Conservation (phyloP, 2,329 filamentous ascomycete species). For the Spiromastix sp. region DNA sequence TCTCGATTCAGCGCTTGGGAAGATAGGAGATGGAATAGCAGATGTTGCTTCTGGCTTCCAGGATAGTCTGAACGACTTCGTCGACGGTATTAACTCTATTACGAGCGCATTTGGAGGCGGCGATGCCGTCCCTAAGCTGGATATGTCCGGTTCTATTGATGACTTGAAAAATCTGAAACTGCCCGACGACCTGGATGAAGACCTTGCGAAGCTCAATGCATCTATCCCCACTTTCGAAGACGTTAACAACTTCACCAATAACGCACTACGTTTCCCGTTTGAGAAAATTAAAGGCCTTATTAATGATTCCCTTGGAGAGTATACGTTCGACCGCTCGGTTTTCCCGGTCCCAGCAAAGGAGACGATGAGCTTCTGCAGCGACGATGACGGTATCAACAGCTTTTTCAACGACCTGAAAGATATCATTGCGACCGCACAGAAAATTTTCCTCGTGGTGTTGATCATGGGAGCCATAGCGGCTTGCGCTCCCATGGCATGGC, state of each 20-base stretch:
- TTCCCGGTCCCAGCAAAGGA: slow-evolving; percentile 82
- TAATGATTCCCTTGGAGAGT: slow-evolving; percentile 59
- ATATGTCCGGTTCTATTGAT: slow-evolving; percentile 55
- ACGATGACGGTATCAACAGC: slow-evolving; percentile 67
- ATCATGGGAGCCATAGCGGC: slow-evolving; percentile 59
- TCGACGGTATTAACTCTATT: slow-evolving; percentile 47
- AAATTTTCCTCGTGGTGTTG: slow-evolving; percentile 67
- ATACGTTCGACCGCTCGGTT: slow-evolving; percentile 63
- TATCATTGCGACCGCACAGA: slow-evolving; percentile 58
- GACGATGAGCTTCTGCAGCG: slow-evolving; percentile 75
- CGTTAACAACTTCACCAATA: slow-evolving; percentile 71
- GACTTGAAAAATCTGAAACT: slow-evolving; percentile 62
- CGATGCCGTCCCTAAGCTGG: slow-evolving; percentile 41
- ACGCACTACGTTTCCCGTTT: slow-evolving; percentile 68
- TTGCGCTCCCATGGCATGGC: slow-evolving; percentile 68
- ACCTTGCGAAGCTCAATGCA: slow-evolving; percentile 61
- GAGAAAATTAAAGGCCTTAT: slow-evolving; percentile 65
- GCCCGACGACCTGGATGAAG: slow-evolving; percentile 55
- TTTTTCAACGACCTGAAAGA: slow-evolving; percentile 70
- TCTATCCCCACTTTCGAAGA: slow-evolving; percentile 75
- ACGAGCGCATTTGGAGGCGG: slow-evolving; percentile 38
- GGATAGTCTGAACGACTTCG: slow-evolving; percentile 42
- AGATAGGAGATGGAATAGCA: slow-evolving; percentile 37
- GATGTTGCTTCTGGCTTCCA: slow-evolving; percentile 40
- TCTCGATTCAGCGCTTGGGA: slow-evolving; percentile 45